These are phyloP conservation scores for Yamadazyma kanchanaburiensis DNA, from an alignment of 1,139 yeast species.

Conservation along the genomic window DNA sequence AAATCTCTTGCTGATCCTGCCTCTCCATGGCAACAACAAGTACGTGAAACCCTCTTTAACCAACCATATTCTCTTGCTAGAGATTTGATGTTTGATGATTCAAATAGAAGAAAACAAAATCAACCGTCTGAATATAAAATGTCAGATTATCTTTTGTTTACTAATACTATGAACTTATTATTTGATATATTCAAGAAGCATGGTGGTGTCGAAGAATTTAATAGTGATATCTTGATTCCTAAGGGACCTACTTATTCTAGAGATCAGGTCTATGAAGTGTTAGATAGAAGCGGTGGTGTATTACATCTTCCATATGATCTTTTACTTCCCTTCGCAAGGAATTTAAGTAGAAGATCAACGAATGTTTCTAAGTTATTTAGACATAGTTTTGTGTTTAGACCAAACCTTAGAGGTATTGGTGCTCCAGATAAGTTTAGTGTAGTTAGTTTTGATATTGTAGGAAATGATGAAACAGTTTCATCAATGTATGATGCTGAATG, in stretches of 20 bases:
- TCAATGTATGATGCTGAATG: conserved; percentile 79
- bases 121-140: conserved; percentile 19
- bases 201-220: conserved; percentile 79
- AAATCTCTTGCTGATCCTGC: conserved; percentile 84
- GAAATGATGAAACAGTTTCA: conserved; percentile 40
- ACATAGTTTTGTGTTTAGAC: conserved; percentile 79
- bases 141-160: conserved; percentile 43
- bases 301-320: conserved; percentile 85
- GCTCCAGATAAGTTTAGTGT: conserved; percentile 81
- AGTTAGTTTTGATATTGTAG: conserved; percentile 79
- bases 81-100: conserved; percentile 69
- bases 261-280: conserved; percentile 67
- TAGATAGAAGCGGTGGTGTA: conserved; percentile 85
- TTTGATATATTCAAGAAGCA: conserved; percentile 65
- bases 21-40: conserved; percentile 93
- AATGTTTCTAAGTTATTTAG: conserved; percentile 63
- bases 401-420: conserved; percentile 48
- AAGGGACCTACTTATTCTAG: conserved; percentile 69
- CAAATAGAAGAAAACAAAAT: conserved; percentile 18
- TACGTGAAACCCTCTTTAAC: conserved; percentile 76
- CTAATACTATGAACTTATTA: conserved; percentile 54
- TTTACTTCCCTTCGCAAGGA: conserved; percentile 84
- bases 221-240: conserved; percentile 61
- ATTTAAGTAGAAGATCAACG: conserved; percentile 61
- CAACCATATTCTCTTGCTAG: conserved; percentile 82